A percentile compares a stretch with the other conserved stretches of the same genome.
phyloP scores from a whole-genome alignment of 495 filamentous ascomycete genomes.

The Venustampulla echinocandica region DNA sequence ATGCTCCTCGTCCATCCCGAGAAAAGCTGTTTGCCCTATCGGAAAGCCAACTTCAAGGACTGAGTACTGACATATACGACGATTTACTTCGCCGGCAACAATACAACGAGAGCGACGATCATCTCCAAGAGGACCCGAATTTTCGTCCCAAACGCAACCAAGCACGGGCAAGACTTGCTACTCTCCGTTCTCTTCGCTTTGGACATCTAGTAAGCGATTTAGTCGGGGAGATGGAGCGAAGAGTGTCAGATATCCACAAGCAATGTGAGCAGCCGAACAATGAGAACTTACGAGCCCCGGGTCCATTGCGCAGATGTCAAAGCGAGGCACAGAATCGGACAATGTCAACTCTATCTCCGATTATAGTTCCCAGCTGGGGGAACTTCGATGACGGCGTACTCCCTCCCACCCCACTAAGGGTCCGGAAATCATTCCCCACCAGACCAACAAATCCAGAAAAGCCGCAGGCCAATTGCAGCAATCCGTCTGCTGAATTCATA shows the following conservation, averaged over 20 bases:
- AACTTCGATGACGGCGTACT: background rate
- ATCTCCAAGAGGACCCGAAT: constrained; percentile 63
- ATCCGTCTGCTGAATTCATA: constrained; percentile 66
- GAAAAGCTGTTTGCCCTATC: constrained; percentile 83
- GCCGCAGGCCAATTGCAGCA: background rate
- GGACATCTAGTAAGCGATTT: constrained; percentile 85
- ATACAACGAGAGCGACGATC: constrained; percentile 45
- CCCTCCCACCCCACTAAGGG: background rate
- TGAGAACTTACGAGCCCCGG: background rate
- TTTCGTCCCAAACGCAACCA: constrained; percentile 95
- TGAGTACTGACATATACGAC: constrained; percentile 92
- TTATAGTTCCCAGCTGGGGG: background rate
- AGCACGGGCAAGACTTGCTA: constrained; percentile 81
- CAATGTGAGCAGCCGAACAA: background rate
- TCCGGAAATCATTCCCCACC: background rate
- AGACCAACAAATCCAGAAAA: background rate
- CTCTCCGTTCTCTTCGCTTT: constrained; percentile 70
- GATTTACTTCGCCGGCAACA: constrained; percentile 75
- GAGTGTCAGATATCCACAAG: constrained; percentile 49
- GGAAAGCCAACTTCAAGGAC: constrained; percentile 79
- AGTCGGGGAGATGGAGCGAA: constrained; percentile 78
- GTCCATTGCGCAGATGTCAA: background rate
- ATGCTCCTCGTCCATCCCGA: constrained; percentile 58
- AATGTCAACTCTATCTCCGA: background rate
- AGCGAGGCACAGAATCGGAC: background rate